A percentile compares a stretch with the other conserved stretches of the same genome.
phyloP scores from a whole-genome alignment of 148 eudicot species.

The Vaccinium corymbosum region DNA sequence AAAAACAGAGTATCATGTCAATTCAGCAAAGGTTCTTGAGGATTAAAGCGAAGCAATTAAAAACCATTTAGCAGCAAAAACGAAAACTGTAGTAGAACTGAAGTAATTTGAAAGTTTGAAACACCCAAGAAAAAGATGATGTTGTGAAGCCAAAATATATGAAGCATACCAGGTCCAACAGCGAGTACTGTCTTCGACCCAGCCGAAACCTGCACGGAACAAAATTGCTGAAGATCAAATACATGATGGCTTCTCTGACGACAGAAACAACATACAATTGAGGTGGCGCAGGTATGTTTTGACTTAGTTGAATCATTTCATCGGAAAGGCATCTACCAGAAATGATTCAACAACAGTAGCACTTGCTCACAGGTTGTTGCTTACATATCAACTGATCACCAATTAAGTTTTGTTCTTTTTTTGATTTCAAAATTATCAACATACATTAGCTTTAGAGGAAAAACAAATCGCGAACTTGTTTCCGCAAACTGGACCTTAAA shows the following conservation, averaged over 20 bases:
- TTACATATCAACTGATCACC: not conserved
- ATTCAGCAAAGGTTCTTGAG: not conserved
- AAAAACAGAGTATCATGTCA: not conserved
- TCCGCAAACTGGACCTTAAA: not conserved
- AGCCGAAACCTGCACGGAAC: conserved; percentile 56
- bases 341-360: not conserved
- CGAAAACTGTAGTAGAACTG: not conserved
- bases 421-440: not conserved
- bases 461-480: not conserved
- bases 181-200: conserved; percentile 96
- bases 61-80: not conserved
- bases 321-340: not conserved
- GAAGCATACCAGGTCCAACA: conserved; percentile 80
- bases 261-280: not conserved
- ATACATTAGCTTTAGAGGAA: too few relatives aligned
- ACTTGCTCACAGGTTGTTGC: not conserved
- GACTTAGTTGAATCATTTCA: not conserved
- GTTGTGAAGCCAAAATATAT: conserved; percentile 8
- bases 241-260: not conserved
- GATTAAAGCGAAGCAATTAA: not conserved
- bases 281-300: not conserved
- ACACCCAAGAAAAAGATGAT: not conserved
- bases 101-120: not conserved
- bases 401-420: not conserved
- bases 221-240: not conserved